Base-by-base conservation (phyloP, 352 stramenopile species). In the Pythium brachiatum region DNA sequence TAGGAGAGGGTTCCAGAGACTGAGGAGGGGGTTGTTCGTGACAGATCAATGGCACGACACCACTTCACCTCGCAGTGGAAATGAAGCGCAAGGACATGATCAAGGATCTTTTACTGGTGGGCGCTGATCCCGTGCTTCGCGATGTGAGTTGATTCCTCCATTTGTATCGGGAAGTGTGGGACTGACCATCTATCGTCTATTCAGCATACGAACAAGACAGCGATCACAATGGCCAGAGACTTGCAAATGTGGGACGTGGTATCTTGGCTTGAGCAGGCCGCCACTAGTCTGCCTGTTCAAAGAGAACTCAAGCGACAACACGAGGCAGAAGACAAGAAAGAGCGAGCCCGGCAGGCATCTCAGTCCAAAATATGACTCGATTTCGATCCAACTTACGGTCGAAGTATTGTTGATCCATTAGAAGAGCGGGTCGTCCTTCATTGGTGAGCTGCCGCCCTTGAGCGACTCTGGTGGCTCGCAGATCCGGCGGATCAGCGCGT, bases 381-480 rank as follows among this genome's bases (percentile, higher is more conserved):
- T 15, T 13, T 25, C 7, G 6, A 16, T 16, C 16, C 7, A 48
- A 27, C 8, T 44, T 44, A 7, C 16, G 7, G 36, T 44, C 38
- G 5, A 27, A 27, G 6, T 48, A 7, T 16, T 4, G 5, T 46
- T 15, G 16, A n/a, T 26, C 12, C 0, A 20, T 50, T 81, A 92
- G 62, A 92, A 92, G 4, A 92, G 69, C 51, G 83, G 83, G 58
- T 92, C 81, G 61, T 92, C 80, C 62, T 88, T 92, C 81, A 93
- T 90, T 4, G 80, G 79, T 34, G 76, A 78, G 69, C 81, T 90
- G 34, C 83, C 83, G 23, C 76, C 80, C 65, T 90, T 88, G 47
- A 93, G 72, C 16, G 83, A 90, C 68, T 89, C 81, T 20, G 83
- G 83, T 1, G 79, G 76, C 25, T 87, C 79, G 51, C 89, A 91